Percentiles rank a stretch among this genome's conserved stretches.
Conservation (phyloP, 306 rosid species). For the Malus sylvestris region DNA sequence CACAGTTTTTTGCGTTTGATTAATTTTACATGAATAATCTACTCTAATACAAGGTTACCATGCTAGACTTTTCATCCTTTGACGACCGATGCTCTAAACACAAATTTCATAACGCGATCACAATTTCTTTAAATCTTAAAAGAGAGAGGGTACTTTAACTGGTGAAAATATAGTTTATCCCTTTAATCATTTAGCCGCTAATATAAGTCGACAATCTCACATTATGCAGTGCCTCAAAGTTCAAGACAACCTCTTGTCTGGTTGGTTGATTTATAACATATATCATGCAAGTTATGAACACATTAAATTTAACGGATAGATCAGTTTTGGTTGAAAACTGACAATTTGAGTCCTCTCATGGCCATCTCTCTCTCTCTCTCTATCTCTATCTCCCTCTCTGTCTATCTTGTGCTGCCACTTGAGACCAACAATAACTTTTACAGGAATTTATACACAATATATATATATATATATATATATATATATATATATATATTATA, state of each 20-base stretch:
- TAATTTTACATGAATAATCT: too few species aligned
- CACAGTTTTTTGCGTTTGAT: too few species aligned
- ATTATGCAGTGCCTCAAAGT: not conserved
- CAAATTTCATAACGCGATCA: not conserved
- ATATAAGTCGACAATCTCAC: not conserved
- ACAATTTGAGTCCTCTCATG: not conserved
- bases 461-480: too few species aligned
- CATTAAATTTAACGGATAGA: not conserved
- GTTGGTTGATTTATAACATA: not conserved
- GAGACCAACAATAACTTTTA: not conserved
- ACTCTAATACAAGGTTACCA: too few species aligned
- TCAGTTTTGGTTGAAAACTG: not conserved
- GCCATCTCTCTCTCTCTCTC: constrained; percentile 3
- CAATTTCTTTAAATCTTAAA: not conserved
- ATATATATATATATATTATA: too few species aligned
- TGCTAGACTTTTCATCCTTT: too few species aligned
- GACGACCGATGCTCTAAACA: too few species aligned
- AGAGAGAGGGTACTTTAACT: not conserved
- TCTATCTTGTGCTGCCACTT: not conserved
- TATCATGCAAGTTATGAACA: constrained; percentile 1
- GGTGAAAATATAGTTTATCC: not conserved
- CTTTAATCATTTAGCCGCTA: not conserved
- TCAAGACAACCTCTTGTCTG: not conserved
- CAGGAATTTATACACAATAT: not conserved
- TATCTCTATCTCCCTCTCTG: not conserved